Evolutionary conservation across 192 early-diverging fungal genomes (phyloP), one percentile per base, ranked within the genome.

Genomic region (Coemansia sp.): DNA sequence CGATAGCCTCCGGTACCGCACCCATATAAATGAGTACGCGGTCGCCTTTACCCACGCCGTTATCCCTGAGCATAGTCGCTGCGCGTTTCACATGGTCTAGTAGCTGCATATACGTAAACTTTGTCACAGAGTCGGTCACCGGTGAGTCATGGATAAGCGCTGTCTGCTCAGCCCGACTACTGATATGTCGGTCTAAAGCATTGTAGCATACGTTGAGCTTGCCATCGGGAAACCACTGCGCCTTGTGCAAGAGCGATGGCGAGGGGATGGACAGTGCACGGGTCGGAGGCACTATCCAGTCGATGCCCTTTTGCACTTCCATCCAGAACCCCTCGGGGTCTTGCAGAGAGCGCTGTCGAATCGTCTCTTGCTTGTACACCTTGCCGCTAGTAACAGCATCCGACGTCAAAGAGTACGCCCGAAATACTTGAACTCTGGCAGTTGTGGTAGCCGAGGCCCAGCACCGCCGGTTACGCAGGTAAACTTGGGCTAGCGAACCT

Each of bases 11-110:
- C 6, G 89, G 88, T 7, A 94, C 86, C 90, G 91, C 90, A 29
- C 90, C 89, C 90, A 93, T 92, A 82, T 92, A 95, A 13, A 96
- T 84, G 34, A 95, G 64, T 7, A 94, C 93, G 4, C 83, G 87
- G 61, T 92, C 89, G 20, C 95, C 92, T 18, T 86, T 86, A 24
- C 35, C 68, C 7, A 93, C 84, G 22, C 85, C 89, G 52, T 91
- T 76, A 13, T 72, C 70, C 11, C 71, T 68, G 45, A 95, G 74
- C 39, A 92, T 85, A 7, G 83, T 84, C 5, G 93, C 89, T 27
- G 91, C 83, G 4, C 69, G 77, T 59, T 89, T 78, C 16, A 95
- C 92, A 7, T 87, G 69, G 3, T 86, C 73, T 64, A 90, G 70
- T 34, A 94, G 80, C 72, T 95, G 84, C 27, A 15, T 44, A 64